Percentiles rank a stretch among this genome's conserved stretches.
Conservation (phyloP, 495 filamentous ascomycete genomes). For the Penicillium subrubescens region DNA sequence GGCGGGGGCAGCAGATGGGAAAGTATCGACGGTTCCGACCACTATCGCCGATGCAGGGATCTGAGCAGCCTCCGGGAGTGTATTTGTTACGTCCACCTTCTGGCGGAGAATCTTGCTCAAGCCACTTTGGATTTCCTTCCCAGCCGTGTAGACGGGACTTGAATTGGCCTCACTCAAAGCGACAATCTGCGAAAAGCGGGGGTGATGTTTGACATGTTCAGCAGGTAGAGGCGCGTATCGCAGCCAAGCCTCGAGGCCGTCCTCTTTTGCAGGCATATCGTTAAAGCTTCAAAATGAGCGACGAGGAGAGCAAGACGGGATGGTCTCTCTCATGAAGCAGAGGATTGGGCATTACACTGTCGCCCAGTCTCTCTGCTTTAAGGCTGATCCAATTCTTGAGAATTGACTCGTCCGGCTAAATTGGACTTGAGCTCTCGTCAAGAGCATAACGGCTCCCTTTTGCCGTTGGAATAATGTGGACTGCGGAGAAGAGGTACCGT, state of each 20-base stretch:
- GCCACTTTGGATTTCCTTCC: constrained; percentile 57
- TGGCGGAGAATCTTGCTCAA: constrained; percentile 55
- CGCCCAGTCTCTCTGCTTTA: neutral
- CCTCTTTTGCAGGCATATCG: constrained; percentile 28
- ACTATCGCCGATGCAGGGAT: neutral
- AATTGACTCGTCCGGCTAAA: constrained; percentile 2
- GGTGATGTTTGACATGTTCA: constrained; percentile 29
- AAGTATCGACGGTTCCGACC: neutral
- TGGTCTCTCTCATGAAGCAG: constrained; percentile 1
- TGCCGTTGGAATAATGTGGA: neutral
- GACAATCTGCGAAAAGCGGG: constrained; percentile 50
- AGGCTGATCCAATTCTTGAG: neutral
- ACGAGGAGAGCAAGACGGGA: neutral
- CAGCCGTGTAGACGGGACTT: constrained; percentile 58
- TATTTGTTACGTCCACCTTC: constrained; percentile 22
- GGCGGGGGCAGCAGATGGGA: neutral
- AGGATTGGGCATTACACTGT: neutral
- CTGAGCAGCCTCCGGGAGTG: neutral
- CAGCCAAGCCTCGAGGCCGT: constrained; percentile 62
- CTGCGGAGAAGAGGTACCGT: neutral
- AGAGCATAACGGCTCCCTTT: neutral
- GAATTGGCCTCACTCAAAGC: constrained; percentile 50
- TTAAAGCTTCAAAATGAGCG: constrained; percentile 1
- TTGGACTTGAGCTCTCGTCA: neutral
- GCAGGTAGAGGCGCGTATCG: constrained; percentile 58